These are phyloP conservation scores for Aspergillus carbonarius DNA, from an alignment of 2,329 filamentous ascomycete species.

Conservation along the genomic window DNA sequence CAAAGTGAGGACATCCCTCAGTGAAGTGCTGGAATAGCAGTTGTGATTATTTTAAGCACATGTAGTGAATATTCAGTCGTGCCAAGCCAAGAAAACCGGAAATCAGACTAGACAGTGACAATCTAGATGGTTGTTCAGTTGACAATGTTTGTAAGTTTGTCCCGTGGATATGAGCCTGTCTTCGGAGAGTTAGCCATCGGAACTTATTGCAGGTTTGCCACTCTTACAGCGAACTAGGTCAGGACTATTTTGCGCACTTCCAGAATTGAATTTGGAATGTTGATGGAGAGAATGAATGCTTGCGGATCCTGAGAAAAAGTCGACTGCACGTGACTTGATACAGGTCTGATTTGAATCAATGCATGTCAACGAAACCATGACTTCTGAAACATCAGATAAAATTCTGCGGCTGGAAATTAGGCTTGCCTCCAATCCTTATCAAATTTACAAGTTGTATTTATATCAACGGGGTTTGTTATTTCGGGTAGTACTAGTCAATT, in stretches of 20 bases:
- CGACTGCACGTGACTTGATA: slow-evolving; percentile 13
- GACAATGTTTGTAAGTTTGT: neutral
- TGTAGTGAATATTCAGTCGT: neutral
- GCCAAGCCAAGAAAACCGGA: neutral
- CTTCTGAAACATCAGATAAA: neutral
- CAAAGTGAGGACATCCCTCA: slow-evolving; percentile 31
- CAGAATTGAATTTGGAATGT: neutral
- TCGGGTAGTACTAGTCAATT: no score
- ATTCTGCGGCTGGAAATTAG: neutral
- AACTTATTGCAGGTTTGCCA: neutral
- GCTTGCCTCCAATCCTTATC: neutral
- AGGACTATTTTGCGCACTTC: neutral
- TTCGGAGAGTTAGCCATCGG: neutral
- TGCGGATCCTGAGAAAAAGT: slow-evolving; percentile 8
- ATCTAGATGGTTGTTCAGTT: neutral
- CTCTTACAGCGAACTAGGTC: neutral
- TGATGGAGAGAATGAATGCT: neutral
- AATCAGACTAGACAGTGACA: neutral
- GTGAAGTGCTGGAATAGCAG: neutral
- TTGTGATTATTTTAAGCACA: neutral
- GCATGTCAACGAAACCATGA: neutral
- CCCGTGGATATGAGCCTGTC: neutral
- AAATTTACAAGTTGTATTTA: neutral
- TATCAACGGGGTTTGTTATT: neutral
- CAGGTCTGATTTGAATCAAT: neutral